A percentile compares a stretch with the other conserved stretches of the same genome.
These are phyloP conservation scores for Xerocomus amazonicus DNA, from an alignment of 1,284 basidiomycete species.

Conservation along the genomic window DNA sequence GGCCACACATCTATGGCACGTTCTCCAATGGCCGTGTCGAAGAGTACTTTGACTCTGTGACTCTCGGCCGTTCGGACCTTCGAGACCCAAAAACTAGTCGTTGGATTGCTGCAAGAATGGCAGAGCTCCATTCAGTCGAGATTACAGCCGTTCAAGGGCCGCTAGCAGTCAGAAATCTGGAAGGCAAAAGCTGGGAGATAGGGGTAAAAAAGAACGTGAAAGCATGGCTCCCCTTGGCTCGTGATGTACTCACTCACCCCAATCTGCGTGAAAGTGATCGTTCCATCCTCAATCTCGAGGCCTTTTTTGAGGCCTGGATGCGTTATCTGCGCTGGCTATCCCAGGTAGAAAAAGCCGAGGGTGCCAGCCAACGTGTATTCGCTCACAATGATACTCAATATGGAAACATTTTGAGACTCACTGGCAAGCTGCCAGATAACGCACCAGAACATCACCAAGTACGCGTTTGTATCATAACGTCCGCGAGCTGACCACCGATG, in stretches of 20 bases:
- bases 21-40: slow-evolving; percentile 92
- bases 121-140: slow-evolving; percentile 89
- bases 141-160: slow-evolving; percentile 60
- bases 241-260: slow-evolving; percentile 58
- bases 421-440: slow-evolving; percentile 46
- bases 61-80: slow-evolving; percentile 73
- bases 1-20: slow-evolving; percentile 89
- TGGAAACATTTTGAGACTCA: slow-evolving; percentile 83
- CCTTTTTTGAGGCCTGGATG: slow-evolving; percentile 63
- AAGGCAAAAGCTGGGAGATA: slow-evolving; percentile 54
- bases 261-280: slow-evolving; percentile 41
- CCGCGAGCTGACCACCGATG: slow-evolving; percentile 9
- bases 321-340: slow-evolving; percentile 68
- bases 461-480: slow-evolving; percentile 18
- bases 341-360: slow-evolving; percentile 52
- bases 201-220: slow-evolving; percentile 58
- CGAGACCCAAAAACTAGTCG: slow-evolving; percentile 70
- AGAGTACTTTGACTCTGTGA: slow-evolving; percentile 87
- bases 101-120: slow-evolving; percentile 89
- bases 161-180: slow-evolving; percentile 35
- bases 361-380: slow-evolving; percentile 65
- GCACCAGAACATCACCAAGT: slow-evolving; percentile 68
- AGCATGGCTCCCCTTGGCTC: slow-evolving; percentile 62
- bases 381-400: slow-evolving; percentile 93
- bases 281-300: slow-evolving; percentile 54